These are phyloP conservation scores for Vitis cinerea DNA, from an alignment of 164 flowering plant genomes.

Conservation along the genomic window DNA sequence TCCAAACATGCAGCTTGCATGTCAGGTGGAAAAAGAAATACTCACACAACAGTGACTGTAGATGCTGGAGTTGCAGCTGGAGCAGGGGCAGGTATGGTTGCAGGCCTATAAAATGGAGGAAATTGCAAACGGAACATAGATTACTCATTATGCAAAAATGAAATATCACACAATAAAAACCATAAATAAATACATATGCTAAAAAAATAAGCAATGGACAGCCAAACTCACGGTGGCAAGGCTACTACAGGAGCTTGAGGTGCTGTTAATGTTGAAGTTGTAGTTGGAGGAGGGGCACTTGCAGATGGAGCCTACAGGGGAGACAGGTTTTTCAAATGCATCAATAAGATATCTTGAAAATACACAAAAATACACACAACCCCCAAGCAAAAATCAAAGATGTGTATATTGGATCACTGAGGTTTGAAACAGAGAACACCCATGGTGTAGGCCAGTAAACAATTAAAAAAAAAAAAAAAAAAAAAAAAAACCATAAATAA, in stretches of 20 bases:
- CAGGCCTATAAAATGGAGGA: constrained; percentile 28
- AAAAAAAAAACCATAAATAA: too few relatives aligned
- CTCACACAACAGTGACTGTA: constrained; percentile 38
- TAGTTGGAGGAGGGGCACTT: constrained; percentile 36
- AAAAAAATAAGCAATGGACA: not conserved
- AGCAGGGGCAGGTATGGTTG: constrained; percentile 29
- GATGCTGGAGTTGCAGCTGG: constrained; percentile 11
- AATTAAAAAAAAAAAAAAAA: too few relatives aligned
- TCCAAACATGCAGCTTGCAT: not conserved
- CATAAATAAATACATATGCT: not conserved
- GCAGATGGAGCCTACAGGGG: constrained; percentile 46
- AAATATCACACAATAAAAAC: not conserved
- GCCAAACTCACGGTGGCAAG: constrained; percentile 43
- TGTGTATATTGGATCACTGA: not conserved
- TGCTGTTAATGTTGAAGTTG: constrained; percentile 33
- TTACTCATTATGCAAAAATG: not conserved
- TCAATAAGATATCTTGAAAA: not conserved
- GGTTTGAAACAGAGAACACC: too few relatives aligned
- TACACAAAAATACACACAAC: too few relatives aligned
- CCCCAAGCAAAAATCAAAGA: too few relatives aligned
- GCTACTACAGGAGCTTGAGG: constrained; percentile 45
- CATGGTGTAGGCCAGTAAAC: too few relatives aligned
- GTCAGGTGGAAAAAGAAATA: not conserved
- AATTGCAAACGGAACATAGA: not conserved
- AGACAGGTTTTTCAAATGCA: not conserved